Base-by-base conservation (phyloP, 192 early-diverging fungal genomes). In the Coemansia sp. region DNA sequence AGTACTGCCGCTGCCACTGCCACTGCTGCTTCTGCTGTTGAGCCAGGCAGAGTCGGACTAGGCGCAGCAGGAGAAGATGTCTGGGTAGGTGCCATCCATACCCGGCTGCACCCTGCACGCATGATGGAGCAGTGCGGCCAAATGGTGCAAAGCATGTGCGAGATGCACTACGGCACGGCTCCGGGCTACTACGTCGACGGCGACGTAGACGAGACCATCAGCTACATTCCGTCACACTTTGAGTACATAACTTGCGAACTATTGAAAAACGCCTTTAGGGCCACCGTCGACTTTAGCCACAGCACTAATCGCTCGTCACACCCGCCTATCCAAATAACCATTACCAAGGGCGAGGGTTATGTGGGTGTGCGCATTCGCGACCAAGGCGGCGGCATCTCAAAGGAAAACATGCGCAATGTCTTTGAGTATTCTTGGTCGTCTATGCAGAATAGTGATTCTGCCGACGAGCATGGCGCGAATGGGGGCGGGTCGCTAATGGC, bases 361-460 rank as follows among this genome's bases (percentile, higher is more conserved):
- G 87, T 96, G 6, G 88, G 87, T 9, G 88, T 98, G 39, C 84
- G 96, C 59, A 87, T 98, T 42, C 77, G 94, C 23, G 96, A 98
- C 70, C 89, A 91, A 64, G 96, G 96, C 37, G 94, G 95, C 24
- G 96, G 96, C 24, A 92, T 98, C 55, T 73, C 91, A 8, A 72
- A 85, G 18, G 76, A 90, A 60, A 90, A 94, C 66, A 72, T 93
- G 70, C 79, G 79, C 31, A 85, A 87, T 18, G 85, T 95, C 2
- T 98, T 94, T 84, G 94, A 98, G 60, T 98, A 96, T 76, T 92
- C 90, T 4, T 96, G 89, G 79, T 95, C 96, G 10, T 95, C 95
- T 4, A 92, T 95, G 18, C 84, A 88, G 51, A 85, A 86, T 34
- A 79, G 81, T 31, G 85, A 86, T 46, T 88, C 90, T 10, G 63